Evolutionary conservation across 179 eudicot species (phyloP), one percentile per base, ranked within the genome.

Genomic region (Corrigiola litoralis): DNA sequence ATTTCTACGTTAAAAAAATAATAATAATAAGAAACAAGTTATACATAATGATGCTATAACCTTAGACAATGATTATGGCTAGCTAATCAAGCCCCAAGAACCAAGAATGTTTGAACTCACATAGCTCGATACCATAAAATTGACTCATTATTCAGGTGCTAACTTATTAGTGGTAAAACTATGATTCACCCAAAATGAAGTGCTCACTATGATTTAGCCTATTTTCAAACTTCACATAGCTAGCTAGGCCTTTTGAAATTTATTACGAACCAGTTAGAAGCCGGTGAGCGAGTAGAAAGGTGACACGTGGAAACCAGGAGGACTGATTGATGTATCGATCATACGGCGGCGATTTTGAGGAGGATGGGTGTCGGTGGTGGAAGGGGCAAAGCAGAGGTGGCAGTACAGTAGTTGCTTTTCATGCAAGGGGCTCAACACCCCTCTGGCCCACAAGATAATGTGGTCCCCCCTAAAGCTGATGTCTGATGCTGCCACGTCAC

Each of bases 311-410:
- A 41, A 14, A 31, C 8, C 0, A 13, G 14, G 6, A 13, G 29
- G 21, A 4, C 29, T 10, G 8, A 47, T 12, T 32, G 74, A 32
- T 27, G 29, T 16, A 16, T 59, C 37, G 21, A 58, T 55, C n/a
- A 14, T 41, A 25, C 27, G 49, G 42, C 16, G 28, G 10, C 1
- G n/a, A n/a, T 53, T 41, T 18, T 4, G 37, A 53, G 27, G 51
- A 41, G 54, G 46, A 4, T 5, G 5, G 32, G 2, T 61, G 74
- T 53, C 67, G 74, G 67, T 61, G 47, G 51, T n/a, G 24, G 11
- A 52, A 63, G 74, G 62, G 28, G 20, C 63, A 62, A n/a, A 13
- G 7, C 9, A 2, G 20, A 44, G 32, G 17, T 9, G 17, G 40
- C 63, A 4, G 6, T 20, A 4, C 17, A 25, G 17, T n/a, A 14